Percentiles rank a stretch among this genome's conserved stretches.
These are phyloP conservation scores for Cutaneotrichosporon cutaneum DNA, from an alignment of 1,284 basidiomycete genomes.

Conservation along the genomic window DNA sequence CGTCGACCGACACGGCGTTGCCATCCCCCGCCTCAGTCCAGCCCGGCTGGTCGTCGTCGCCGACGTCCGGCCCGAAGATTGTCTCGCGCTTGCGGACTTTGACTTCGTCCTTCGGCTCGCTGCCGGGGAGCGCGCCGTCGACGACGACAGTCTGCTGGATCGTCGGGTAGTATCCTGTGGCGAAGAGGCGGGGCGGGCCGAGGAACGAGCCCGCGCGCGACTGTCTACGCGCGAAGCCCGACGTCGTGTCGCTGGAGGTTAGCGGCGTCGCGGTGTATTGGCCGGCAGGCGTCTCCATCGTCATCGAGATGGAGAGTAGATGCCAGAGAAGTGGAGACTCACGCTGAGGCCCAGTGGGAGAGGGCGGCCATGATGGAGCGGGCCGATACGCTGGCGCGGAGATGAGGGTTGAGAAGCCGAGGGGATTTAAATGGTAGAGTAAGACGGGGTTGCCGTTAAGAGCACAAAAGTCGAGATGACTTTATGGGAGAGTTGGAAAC, in stretches of 20 bases:
- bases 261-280: too few relatives aligned
- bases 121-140: constrained; percentile 32
- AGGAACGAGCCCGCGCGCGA: constrained; percentile 10
- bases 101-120: constrained; percentile 29
- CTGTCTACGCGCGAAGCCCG: constrained; percentile 1
- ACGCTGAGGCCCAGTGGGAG: constrained; percentile 8
- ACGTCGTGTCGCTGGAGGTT: background rate
- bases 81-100: constrained; percentile 60
- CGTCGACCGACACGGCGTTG: constrained; percentile 66
- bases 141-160: constrained; percentile 49
- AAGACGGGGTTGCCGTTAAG: too few relatives aligned
- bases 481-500: too few relatives aligned
- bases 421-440: background rate
- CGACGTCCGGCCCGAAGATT: constrained; percentile 71
- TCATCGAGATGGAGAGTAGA: background rate
- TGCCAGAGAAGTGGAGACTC: background rate
- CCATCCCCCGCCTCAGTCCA: constrained; percentile 41
- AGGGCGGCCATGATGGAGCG: background rate
- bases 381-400: background rate
- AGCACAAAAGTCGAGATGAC: too few relatives aligned
- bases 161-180: constrained; percentile 15
- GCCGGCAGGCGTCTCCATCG: too few relatives aligned
- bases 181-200: constrained; percentile 5
- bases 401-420: too few relatives aligned
- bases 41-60: constrained; percentile 56